Conservation (phyloP, 1,284 basidiomycete genomes). For the Pterula multifida region DNA sequence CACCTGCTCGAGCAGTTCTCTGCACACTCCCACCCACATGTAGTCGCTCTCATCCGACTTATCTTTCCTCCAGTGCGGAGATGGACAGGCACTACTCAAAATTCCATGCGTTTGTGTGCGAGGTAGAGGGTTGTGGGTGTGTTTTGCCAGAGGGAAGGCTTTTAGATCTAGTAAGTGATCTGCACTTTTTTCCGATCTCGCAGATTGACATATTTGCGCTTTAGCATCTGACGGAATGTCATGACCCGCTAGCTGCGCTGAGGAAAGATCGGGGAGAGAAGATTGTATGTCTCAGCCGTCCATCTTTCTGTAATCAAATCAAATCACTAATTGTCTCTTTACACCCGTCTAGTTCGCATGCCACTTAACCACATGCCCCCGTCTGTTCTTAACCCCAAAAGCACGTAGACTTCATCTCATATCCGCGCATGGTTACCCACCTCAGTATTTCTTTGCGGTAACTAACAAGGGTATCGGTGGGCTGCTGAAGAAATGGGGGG, state of each 20-base stretch:
- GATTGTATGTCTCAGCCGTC: constrained; percentile 49
- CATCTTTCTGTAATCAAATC: not conserved
- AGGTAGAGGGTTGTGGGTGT: constrained; percentile 50
- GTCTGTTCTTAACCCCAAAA: constrained; percentile 66
- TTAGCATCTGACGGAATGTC: constrained; percentile 80
- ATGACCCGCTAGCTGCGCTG: constrained; percentile 69
- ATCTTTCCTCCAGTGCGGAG: constrained; percentile 48
- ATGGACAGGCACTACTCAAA: constrained; percentile 73
- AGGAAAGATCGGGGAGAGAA: constrained; percentile 76
- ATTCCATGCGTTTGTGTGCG: constrained; percentile 78
- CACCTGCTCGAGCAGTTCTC: constrained; percentile 23
- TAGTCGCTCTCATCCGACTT: constrained; percentile 43
- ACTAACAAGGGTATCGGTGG: constrained; percentile 82
- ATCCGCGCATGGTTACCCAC: constrained; percentile 70
- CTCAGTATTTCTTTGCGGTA: constrained; percentile 80
- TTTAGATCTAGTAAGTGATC: constrained; percentile 57
- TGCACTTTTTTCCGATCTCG: constrained; percentile 7
- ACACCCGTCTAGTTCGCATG: constrained; percentile 71
- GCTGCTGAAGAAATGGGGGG: constrained; percentile 63
- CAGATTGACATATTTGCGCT: constrained; percentile 7
- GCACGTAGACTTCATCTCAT: constrained; percentile 73
- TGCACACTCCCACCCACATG: constrained; percentile 81
- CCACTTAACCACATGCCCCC: constrained; percentile 53
- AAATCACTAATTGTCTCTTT: constrained; percentile 1
- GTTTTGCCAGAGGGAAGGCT: constrained; percentile 80